Base-by-base conservation (phyloP, 2,329 filamentous ascomycete genomes). In the Podosphaera leucotricha region DNA sequence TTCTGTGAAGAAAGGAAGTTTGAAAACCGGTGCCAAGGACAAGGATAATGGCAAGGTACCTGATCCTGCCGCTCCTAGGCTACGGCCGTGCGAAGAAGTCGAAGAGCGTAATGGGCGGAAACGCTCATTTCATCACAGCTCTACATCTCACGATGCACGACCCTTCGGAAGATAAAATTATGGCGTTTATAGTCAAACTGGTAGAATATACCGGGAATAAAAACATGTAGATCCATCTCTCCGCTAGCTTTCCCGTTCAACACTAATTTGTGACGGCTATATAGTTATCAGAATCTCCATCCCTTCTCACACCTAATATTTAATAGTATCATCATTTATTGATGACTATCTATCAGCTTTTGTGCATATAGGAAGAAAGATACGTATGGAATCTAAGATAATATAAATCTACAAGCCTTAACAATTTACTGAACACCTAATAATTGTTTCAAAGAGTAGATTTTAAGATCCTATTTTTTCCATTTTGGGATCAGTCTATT, bases 1-100 rank as follows among this genome's bases (percentile, higher is more conserved):
- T 48, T 81, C 81, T 30, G 81, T 87, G 49, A 87, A 87, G 63
- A 90, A 87, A 57, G 82, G 82, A 13, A 85, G 82, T 51, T 78
- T 84, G 47, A 75, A 72, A 59, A 63, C 47, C 1, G 61, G 62
- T 2, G 13, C 28, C 3, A 33, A 13, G 52, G 33, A 53, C 8
- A 33, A 33, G 15, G 28, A 33, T 3, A n/a, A 7, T 33, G 15
- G 11, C 11, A n/a, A 33, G 28, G 28, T 3, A 33, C 28, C 6
- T 4, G 15, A 13, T 33, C 11, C 28, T 13, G 13, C 13, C 4
- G 28, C 11, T 33, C 1, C 28, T 33, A 33, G 28, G 10, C 28
- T 13, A 7, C 28, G 11, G 15, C 28, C 11, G 15, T 4, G 28
- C 11, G 28, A 11, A 6, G 8, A 33, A 4, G 28, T 7, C 15